Conservation (phyloP, 2,329 filamentous ascomycete species). For the Xylaria sp. region DNA sequence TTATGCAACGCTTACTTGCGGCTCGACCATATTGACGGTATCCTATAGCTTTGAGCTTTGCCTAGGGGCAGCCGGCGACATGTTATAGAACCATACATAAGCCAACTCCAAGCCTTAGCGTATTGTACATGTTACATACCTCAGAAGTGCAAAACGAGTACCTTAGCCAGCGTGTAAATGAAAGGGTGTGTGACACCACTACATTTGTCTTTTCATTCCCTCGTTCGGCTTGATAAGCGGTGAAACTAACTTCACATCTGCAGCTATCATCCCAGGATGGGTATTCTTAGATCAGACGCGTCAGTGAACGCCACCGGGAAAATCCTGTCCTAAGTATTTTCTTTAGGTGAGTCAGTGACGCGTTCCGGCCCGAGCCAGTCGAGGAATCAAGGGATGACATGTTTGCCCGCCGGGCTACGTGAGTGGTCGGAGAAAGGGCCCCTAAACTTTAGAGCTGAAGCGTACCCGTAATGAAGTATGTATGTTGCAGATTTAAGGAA, state of each 20-base stretch:
- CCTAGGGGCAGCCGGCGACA: background rate
- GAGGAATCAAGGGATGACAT: background rate
- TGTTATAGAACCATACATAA: too few relatives aligned
- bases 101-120: background rate
- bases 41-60: too few relatives aligned
- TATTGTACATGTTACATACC: background rate
- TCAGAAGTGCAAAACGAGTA: background rate
- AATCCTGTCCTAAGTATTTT: background rate
- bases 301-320: background rate
- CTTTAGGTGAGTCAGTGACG: conserved; percentile 15
- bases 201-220: background rate
- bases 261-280: background rate
- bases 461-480: background rate
- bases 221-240: background rate
- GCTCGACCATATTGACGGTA: background rate
- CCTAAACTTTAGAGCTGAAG: background rate
- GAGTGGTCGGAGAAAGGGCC: background rate
- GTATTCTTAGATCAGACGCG: conserved; percentile 6
- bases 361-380: conserved; percentile 19
- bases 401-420: background rate
- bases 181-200: background rate
- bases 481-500: background rate
- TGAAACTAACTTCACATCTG: background rate
- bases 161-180: background rate
- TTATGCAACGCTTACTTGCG: background rate